Percentiles rank a stretch among this genome's conserved stretches.
Evolutionary conservation across 2,329 filamentous ascomycete genomes (phyloP).

Genomic region (Laburnicola sp.): DNA sequence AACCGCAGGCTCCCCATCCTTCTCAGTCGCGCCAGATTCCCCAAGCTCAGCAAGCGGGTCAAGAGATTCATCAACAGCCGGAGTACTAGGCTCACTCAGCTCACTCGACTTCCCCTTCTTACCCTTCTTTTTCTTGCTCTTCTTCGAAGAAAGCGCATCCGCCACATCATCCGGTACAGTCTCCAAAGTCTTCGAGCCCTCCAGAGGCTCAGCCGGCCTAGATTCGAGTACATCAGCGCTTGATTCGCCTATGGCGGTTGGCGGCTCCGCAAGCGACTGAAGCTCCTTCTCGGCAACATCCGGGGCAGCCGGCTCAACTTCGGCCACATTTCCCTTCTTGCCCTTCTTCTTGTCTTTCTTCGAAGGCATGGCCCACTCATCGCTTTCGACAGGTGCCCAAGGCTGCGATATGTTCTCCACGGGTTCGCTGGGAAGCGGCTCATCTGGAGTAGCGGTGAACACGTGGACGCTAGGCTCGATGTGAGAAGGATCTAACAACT

Average conservation of each 20-base stretch:
- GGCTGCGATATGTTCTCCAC: slow-evolving; percentile 3
- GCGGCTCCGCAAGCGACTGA: not conserved
- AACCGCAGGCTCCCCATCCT: slow-evolving; percentile 2
- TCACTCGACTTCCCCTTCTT: slow-evolving; percentile 14
- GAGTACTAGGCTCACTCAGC: slow-evolving; percentile 9
- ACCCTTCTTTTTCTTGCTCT: slow-evolving; percentile 25
- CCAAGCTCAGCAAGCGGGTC: slow-evolving; percentile 9
- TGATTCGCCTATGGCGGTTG: not conserved
- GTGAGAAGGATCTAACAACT: not conserved
- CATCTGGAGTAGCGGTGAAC: slow-evolving; percentile 2
- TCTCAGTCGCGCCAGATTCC: not conserved
- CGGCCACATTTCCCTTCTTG: slow-evolving; percentile 12
- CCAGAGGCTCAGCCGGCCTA: not conserved
- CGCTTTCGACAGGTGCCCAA: slow-evolving; percentile 10
- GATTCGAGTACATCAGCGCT: not conserved
- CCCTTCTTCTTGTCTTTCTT: slow-evolving; percentile 23
- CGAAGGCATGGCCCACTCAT: slow-evolving; percentile 4
- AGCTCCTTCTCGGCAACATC: not conserved
- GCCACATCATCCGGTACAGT: slow-evolving; percentile 7
- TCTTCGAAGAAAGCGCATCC: not conserved
- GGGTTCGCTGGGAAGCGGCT: not conserved
- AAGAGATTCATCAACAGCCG: slow-evolving; percentile 3
- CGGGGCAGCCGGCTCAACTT: slow-evolving; percentile 11
- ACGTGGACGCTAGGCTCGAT: slow-evolving; percentile 4
- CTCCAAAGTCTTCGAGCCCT: not conserved